Conservation (phyloP, 108 stramenopile species). For the Cylindrotheca fusiformis region DNA sequence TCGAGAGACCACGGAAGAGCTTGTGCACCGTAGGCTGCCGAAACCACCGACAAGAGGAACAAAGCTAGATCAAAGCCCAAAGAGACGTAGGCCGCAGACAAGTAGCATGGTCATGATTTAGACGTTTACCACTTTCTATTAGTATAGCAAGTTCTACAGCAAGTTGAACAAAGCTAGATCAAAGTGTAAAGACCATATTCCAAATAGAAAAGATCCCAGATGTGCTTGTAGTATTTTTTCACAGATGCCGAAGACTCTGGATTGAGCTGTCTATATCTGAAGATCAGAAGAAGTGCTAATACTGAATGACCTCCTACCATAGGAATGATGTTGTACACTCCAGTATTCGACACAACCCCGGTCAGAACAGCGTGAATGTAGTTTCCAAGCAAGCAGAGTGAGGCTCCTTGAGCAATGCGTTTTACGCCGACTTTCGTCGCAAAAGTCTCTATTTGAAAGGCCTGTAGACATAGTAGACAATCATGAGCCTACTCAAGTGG, state of each 20-base stretch:
- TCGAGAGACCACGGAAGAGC: no score
- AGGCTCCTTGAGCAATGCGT: slow-evolving; percentile 84
- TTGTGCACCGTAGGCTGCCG: no score
- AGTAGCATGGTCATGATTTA: background rate
- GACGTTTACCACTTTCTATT: slow-evolving; percentile 7
- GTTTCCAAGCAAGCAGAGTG: slow-evolving; percentile 71
- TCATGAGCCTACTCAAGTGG: background rate
- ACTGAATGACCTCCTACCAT: slow-evolving; percentile 87
- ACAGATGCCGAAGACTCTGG: slow-evolving; percentile 77
- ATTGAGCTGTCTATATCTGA: slow-evolving; percentile 61
- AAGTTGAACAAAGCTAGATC: slow-evolving; percentile 72
- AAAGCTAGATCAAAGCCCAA: no score
- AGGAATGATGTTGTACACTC: slow-evolving; percentile 69
- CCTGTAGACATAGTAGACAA: background rate
- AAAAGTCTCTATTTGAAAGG: slow-evolving; percentile 74
- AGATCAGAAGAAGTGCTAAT: slow-evolving; percentile 56
- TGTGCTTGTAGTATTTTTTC: slow-evolving; percentile 92
- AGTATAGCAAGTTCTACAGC: no score
- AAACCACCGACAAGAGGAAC: no score
- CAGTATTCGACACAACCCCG: slow-evolving; percentile 57
- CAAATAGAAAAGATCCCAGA: slow-evolving; percentile 97
- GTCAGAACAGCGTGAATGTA: slow-evolving; percentile 88
- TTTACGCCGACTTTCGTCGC: slow-evolving; percentile 85
- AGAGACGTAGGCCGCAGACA: no score
- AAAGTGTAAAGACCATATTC: slow-evolving; percentile 93